These are phyloP conservation scores for Penicillium coprophilum DNA, from an alignment of 495 filamentous ascomycete genomes.

Conservation along the genomic window DNA sequence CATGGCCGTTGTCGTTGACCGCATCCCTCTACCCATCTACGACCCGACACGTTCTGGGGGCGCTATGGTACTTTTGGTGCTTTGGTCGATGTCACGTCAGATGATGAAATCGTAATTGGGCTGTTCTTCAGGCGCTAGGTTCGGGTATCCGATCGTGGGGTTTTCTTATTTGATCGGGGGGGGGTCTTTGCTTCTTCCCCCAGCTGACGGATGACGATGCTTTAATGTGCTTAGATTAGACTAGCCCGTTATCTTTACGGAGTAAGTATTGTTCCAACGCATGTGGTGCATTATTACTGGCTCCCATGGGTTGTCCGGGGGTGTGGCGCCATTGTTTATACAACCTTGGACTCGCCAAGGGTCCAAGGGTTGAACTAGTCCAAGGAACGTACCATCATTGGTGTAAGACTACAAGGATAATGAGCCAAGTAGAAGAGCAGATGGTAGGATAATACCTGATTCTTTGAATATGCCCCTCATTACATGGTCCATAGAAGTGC, in stretches of 20 bases:
- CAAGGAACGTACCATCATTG: not conserved
- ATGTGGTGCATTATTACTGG: slow-evolving; percentile 8
- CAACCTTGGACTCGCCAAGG: not conserved
- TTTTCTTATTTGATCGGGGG: slow-evolving; percentile 5
- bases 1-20: slow-evolving; percentile 12
- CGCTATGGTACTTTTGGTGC: not conserved
- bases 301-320: slow-evolving; percentile 1
- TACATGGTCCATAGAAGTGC: slow-evolving; percentile 6
- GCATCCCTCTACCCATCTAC: slow-evolving; percentile 7
- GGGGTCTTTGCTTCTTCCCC: not conserved
- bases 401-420: not conserved
- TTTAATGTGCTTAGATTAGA: not conserved
- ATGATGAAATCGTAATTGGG: slow-evolving; percentile 1
- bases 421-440: not conserved
- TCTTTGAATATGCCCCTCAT: not conserved
- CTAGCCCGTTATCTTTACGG: not conserved
- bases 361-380: not conserved
- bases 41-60: slow-evolving; percentile 5
- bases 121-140: slow-evolving; percentile 1
- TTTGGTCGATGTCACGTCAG: not conserved
- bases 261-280: not conserved
- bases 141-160: not conserved
- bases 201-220: not conserved
- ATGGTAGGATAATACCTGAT: not conserved
- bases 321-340: not conserved